phyloP scores from a whole-genome alignment of 257 asterid species.

The Fraxinus quadrangulata region DNA sequence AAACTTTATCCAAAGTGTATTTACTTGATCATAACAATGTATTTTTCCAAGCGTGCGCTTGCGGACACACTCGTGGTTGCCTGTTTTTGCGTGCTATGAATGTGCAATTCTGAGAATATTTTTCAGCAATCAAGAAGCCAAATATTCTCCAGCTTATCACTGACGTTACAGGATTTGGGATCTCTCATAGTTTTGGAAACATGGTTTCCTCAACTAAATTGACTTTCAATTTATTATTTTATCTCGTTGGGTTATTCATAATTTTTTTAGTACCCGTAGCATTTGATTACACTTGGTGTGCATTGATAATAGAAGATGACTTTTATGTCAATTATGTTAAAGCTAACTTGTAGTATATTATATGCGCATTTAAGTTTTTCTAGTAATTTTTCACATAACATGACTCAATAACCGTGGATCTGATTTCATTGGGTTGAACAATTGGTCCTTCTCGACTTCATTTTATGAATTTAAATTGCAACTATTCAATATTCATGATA shows the following conservation, averaged over 20 bases:
- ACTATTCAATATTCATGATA: conserved; percentile 29
- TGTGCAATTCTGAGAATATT: not conserved
- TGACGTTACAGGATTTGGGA: not conserved
- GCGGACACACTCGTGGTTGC: not conserved
- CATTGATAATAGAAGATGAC: not conserved
- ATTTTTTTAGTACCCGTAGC: too few species aligned
- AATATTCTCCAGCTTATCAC: not conserved
- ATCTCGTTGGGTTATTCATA: not conserved
- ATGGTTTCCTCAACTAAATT: not conserved
- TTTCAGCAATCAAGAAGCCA: not conserved
- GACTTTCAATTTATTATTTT: not conserved
- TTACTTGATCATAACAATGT: not conserved
- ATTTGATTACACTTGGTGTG: not conserved
- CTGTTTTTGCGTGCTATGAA: not conserved
- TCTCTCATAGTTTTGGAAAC: not conserved
- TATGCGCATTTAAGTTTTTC: not conserved
- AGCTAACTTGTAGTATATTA: not conserved
- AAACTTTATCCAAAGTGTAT: not conserved
- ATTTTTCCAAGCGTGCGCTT: not conserved
- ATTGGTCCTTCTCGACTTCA: conserved; percentile 19
- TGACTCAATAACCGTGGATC: not conserved
- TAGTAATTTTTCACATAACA: not conserved
- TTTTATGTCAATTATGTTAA: not conserved
- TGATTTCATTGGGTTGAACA: conserved; percentile 13
- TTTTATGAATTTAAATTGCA: conserved; percentile 14